phyloP scores from a whole-genome alignment of 768 basidiomycete genomes.

The Auricularia sp. region DNA sequence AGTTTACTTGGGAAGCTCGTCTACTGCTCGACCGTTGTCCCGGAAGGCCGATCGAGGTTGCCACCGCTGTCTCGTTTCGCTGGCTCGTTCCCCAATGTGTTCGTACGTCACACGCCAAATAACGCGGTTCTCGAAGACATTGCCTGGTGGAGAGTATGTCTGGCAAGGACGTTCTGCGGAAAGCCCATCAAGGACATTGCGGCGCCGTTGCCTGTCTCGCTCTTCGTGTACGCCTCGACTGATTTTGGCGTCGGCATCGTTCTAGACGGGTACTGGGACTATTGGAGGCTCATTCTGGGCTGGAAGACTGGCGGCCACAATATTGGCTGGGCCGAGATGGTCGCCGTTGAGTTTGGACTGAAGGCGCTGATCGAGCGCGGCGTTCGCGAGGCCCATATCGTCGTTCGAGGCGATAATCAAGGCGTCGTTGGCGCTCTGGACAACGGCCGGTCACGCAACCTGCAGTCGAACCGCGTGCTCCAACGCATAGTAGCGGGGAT shows the following conservation, averaged over 20 bases:
- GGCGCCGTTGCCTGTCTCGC: constrained; percentile 11
- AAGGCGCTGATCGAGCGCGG: constrained; percentile 20
- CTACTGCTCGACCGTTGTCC: neutral
- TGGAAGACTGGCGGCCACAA: constrained; percentile 22
- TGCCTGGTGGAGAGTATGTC: neutral
- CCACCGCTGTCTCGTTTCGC: neutral
- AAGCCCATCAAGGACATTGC: neutral
- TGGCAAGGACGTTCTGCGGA: neutral
- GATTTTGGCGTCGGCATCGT: constrained; percentile 34
- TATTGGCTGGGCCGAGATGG: constrained; percentile 40
- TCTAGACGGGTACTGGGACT: constrained; percentile 25
- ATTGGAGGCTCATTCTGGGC: constrained; percentile 28
- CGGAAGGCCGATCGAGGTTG: neutral
- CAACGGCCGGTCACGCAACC: constrained; percentile 16
- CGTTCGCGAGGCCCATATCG: constrained; percentile 16
- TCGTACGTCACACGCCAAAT: neutral
- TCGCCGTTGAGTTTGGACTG: constrained; percentile 34
- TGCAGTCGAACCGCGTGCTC: constrained; percentile 15
- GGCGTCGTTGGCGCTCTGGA: constrained; percentile 30
- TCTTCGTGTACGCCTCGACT: constrained; percentile 34
- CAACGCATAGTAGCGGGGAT: constrained; percentile 19
- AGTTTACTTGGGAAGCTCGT: neutral
- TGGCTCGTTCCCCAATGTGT: neutral
- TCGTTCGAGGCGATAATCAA: constrained; percentile 32
- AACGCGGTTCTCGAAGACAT: neutral